phyloP scores from a whole-genome alignment of 2,329 filamentous ascomycete species.

The Phyllosticta paracitricarpa region DNA sequence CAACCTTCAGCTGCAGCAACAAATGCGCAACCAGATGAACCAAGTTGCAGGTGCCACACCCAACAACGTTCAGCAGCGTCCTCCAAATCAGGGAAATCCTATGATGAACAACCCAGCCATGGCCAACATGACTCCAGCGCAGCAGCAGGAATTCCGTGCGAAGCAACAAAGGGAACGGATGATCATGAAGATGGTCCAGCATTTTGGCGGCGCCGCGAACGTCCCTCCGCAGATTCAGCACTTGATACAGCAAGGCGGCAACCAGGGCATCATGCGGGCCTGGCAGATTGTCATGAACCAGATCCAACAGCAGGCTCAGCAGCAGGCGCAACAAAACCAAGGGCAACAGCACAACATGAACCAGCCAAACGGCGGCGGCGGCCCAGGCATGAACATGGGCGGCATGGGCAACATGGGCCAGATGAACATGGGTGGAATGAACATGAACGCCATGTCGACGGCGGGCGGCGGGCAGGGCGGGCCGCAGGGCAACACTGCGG shows the following conservation, averaged over 20 bases:
- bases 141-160: neutral
- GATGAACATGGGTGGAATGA: conserved; percentile 10
- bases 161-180: conserved; percentile 16
- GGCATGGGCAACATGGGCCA: conserved; percentile 8
- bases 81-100: neutral
- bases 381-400: conserved; percentile 11
- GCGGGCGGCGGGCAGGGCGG: neutral
- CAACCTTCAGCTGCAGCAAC: conserved; percentile 5
- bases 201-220: conserved; percentile 10
- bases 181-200: conserved; percentile 13
- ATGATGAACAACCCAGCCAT: conserved; percentile 3
- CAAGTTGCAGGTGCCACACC: neutral
- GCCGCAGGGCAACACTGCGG: neutral
- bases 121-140: conserved; percentile 1
- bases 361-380: conserved; percentile 10
- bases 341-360: conserved; percentile 8
- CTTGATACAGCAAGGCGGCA: conserved; percentile 15
- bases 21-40: conserved; percentile 8
- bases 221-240: conserved; percentile 21
- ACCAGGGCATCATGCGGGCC: neutral
- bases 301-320: conserved; percentile 18
- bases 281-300: neutral
- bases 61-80: conserved; percentile 1
- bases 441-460: neutral
- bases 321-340: conserved; percentile 20